Evolutionary conservation across 2,329 filamentous ascomycete genomes (phyloP), one percentile per base, ranked within the genome.

Genomic region (Triangularia setosa): DNA sequence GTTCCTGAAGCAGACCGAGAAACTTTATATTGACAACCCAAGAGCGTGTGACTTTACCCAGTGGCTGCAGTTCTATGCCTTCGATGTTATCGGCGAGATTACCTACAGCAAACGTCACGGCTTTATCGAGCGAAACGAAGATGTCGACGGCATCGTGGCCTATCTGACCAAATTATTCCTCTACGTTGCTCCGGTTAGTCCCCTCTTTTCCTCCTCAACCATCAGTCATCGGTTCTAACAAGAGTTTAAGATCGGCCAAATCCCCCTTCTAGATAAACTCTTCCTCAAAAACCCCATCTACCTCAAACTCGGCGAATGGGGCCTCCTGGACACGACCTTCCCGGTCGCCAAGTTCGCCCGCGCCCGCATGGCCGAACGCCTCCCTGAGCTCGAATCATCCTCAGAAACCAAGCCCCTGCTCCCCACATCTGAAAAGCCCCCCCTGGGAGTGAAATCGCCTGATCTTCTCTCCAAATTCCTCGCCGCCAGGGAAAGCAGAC

Each of bases 11-110:
- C 85, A 87, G 73, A 89, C 86, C 0, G 80, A 85, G 67, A 77
- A 79, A 1, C 72, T 88, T 2, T 89, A 81, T 16, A 55, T 28
- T 7, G 52, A 28, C 23, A 24, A 16, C 12, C 23, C 21, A 12
- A 48, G 21, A 9, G 75, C 76, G 24, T 90, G 87, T 71, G 84
- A 91, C 72, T 89, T 92, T 63, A 85, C 86, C 1, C 79, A 81
- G 64, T 93, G 90, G 90, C 78, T 93, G 64, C 90, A 93, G 72
- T 93, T 88, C 73, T 93, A 91, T 69, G 91, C 91, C 0, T 93
- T 93, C 71, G 91, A 93, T 72, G 90, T 93, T 14, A 92, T 92
- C 67, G 90, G 90, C 5, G 87, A 91, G 66, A 84, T 93, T 71
- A 92, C 90, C 0, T 93, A 91, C 77, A 87, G 86, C 73, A 91